phyloP scores from a whole-genome alignment of 345 rosid species.

The Arabis hirsuta region DNA sequence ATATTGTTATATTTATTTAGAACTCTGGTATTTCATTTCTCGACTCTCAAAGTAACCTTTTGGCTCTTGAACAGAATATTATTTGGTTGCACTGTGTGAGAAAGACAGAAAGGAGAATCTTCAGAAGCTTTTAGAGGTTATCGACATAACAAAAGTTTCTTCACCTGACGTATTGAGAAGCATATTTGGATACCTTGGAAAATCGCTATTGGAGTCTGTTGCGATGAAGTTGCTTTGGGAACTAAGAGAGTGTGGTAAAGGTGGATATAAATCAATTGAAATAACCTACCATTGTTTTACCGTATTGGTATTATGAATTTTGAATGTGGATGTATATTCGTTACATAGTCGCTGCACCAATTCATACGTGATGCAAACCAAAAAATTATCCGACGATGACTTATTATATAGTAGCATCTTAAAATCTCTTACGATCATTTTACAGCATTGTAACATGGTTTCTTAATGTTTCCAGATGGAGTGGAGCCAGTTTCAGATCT shows the following conservation, averaged over 20 bases:
- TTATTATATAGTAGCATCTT: not conserved
- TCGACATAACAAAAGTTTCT: conserved; percentile 67
- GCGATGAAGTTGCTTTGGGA: conserved; percentile 61
- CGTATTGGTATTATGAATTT: conserved; percentile 3
- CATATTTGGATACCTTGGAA: conserved; percentile 73
- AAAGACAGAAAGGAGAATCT: conserved; percentile 57
- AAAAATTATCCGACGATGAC: not conserved
- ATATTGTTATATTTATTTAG: not conserved
- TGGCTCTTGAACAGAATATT: conserved; percentile 56
- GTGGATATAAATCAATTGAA: conserved; percentile 9
- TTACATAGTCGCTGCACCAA: conserved; percentile 1
- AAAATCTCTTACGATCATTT: conserved; percentile 6
- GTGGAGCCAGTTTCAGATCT: conserved; percentile 57
- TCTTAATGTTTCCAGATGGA: conserved; percentile 53
- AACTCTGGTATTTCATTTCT: conserved; percentile 6
- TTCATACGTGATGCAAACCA: conserved; percentile 8
- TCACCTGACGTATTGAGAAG: conserved; percentile 46
- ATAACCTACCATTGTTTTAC: conserved; percentile 3
- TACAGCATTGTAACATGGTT: conserved; percentile 25
- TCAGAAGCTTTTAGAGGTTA: conserved; percentile 57
- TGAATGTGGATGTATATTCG: conserved; percentile 5
- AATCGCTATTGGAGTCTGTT: conserved; percentile 55
- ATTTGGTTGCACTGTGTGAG: conserved; percentile 75
- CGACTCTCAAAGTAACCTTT: conserved; percentile 2
- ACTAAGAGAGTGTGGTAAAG: conserved; percentile 57